Conservation (phyloP, 1,284 basidiomycete species). For the Thelephora terrestris region DNA sequence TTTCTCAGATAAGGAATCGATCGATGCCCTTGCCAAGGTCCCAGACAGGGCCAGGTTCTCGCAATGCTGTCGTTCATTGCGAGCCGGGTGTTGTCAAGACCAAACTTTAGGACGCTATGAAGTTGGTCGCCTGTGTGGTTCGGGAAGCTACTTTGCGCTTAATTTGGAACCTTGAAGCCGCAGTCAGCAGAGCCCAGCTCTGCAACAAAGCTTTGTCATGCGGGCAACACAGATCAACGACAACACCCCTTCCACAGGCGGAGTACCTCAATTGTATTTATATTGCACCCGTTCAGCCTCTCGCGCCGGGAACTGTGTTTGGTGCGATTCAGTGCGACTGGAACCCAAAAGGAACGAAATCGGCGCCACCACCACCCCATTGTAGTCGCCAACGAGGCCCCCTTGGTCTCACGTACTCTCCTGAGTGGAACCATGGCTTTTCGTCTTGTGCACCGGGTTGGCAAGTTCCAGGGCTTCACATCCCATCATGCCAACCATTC, state of each 20-base stretch:
- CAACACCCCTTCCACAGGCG: conserved; percentile 60
- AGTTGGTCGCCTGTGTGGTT: conserved; percentile 57
- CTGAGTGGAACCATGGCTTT: conserved; percentile 68
- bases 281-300: conserved; percentile 59
- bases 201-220: conserved; percentile 54
- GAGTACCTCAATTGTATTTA: conserved; percentile 81
- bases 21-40: conserved; percentile 56
- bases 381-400: conserved; percentile 52
- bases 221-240: conserved; percentile 64
- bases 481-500: conserved; percentile 57
- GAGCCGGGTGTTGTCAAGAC: conserved; percentile 44
- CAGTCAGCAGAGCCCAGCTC: conserved; percentile 46
- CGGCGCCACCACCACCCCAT: conserved; percentile 76
- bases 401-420: conserved; percentile 66
- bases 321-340: conserved; percentile 83
- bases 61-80: conserved; percentile 50
- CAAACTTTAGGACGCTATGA: conserved; percentile 53
- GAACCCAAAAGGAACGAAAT: conserved; percentile 62
- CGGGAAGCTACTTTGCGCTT: conserved; percentile 66
- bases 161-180: conserved; percentile 78
- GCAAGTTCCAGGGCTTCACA: conserved; percentile 66
- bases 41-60: conserved; percentile 69
- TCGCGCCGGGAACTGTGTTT: conserved; percentile 56
- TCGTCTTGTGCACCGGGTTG: conserved; percentile 58
- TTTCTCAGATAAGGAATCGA: conserved; percentile 73